Conservation (phyloP, 257 asterid species). For the Gynochthodes officinalis region DNA sequence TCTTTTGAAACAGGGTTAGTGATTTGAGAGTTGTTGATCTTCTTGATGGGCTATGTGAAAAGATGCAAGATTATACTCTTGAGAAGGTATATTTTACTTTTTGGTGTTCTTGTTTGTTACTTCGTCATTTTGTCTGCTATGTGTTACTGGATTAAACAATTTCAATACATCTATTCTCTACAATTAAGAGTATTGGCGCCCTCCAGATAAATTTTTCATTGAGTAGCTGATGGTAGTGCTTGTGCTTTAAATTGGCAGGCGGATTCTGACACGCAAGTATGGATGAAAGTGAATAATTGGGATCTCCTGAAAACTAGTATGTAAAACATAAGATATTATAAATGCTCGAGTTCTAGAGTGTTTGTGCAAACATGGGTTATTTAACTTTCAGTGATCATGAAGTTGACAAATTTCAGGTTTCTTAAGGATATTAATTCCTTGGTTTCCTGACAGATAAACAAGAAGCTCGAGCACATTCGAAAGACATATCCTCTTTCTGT, state of each 20-base stretch:
- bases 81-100: slow-evolving; percentile 60
- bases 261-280: slow-evolving; percentile 47
- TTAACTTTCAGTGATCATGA: not conserved
- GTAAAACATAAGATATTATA: slow-evolving; percentile 16
- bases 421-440: slow-evolving; percentile 13
- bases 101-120: slow-evolving; percentile 17
- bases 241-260: slow-evolving; percentile 46
- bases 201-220: not conserved
- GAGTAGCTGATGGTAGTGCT: slow-evolving; percentile 22
- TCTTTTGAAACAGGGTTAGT: slow-evolving; percentile 57
- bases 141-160: not conserved
- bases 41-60: slow-evolving; percentile 90
- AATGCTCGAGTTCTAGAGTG: not conserved
- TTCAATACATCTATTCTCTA: not conserved
- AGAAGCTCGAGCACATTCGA: slow-evolving; percentile 82
- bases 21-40: slow-evolving; percentile 91
- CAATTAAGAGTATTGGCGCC: not conserved
- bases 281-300: slow-evolving; percentile 79
- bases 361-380: not conserved
- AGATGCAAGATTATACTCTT: slow-evolving; percentile 95
- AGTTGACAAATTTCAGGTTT: not conserved
- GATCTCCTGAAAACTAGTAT: slow-evolving; percentile 61
- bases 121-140: not conserved
- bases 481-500: slow-evolving; percentile 81
- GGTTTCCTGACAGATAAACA: slow-evolving; percentile 51